phyloP scores from a whole-genome alignment of 2,329 filamentous ascomycete species.

The Fusarium chlamydosporum region DNA sequence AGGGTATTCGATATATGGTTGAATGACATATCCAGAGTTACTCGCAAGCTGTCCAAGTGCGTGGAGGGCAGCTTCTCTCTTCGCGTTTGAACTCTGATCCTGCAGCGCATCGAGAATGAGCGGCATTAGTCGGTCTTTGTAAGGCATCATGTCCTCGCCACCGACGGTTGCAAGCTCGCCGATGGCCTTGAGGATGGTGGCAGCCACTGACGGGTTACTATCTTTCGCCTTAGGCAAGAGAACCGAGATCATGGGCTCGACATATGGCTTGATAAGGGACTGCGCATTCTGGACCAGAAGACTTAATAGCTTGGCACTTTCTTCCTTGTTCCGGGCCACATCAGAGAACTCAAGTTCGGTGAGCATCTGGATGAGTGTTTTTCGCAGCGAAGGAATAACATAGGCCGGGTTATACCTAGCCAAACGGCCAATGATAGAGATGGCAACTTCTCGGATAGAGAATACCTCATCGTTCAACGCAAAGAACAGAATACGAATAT shows the following conservation, averaged over 20 bases:
- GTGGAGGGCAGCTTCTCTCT: conserved; percentile 90
- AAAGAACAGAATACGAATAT: conserved; percentile 94
- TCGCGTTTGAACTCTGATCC: conserved; percentile 90
- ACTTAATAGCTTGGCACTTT: conserved; percentile 93
- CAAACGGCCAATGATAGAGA: conserved; percentile 94
- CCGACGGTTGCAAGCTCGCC: conserved; percentile 95
- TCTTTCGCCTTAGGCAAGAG: conserved; percentile 94
- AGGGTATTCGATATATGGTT: conserved; percentile 95
- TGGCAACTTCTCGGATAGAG: conserved; percentile 91
- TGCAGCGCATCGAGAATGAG: conserved; percentile 95
- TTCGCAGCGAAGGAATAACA: conserved; percentile 94
- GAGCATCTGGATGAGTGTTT: conserved; percentile 94
- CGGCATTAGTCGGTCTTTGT: conserved; percentile 93
- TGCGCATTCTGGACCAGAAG: conserved; percentile 94
- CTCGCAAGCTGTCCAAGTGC: conserved; percentile 93
- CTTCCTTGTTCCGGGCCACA: conserved; percentile 93
- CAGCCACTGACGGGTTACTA: conserved; percentile 86
- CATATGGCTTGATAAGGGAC: conserved; percentile 93
- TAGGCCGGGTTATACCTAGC: conserved; percentile 95
- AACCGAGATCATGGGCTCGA: conserved; percentile 95
- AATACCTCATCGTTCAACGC: conserved; percentile 97
- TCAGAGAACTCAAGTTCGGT: conserved; percentile 98
- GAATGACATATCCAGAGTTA: conserved; percentile 97
- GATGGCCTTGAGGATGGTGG: conserved; percentile 94
- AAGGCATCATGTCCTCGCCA: conserved; percentile 91